Base-by-base conservation (phyloP, 306 rosid genomes). In the Quercus ilex region DNA sequence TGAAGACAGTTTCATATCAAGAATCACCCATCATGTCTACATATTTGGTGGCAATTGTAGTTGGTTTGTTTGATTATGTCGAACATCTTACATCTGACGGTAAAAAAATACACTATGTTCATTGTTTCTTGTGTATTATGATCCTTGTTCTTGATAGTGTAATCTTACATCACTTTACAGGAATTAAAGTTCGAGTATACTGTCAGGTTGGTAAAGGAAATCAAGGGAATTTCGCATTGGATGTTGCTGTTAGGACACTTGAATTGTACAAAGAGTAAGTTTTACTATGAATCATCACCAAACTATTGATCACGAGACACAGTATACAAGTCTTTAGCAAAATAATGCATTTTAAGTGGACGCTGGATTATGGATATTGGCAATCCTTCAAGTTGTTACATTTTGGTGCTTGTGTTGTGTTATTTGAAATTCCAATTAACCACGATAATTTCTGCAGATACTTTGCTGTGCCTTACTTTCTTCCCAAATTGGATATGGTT, bases 11-110 rank as follows among this genome's bases (percentile, higher is more conserved):
- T 80, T 78, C 90, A 15, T 94, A 81, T 79, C 85, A 85, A 78
- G 97, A 94, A 85, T 88, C 99, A 28, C 97, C 99, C 30, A 83
- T 89, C 59, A 94, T 92, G 97, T 94, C 97, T 59, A 92, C 99
- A 35, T 94, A 94, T 83, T 81, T 94, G 83, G 99, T 92, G 84
- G 97, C 97, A 1, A 87, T 94, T 59, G 97, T 92, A 65, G 90
- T 94, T 55, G 99, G 97, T 75, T 86, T 88, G 80, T 91, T 94
- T 84, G 97, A 92, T 87, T 91, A 80, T 77, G 93, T 94, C 71
- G 99, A 94, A 80, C 95, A 94, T 80, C 88, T 88, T 56, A 94
- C 99, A 52, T 35, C 91, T 3, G 97, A 92, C 78, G 97, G 99
- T 94, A 38, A 38, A 49, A 30, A 21, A 82, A 56, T 74, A 31